Percentiles rank a stretch among this genome's conserved stretches.
Evolutionary conservation across 306 rosid genomes (phyloP).

Genomic region (Vicia villosa): DNA sequence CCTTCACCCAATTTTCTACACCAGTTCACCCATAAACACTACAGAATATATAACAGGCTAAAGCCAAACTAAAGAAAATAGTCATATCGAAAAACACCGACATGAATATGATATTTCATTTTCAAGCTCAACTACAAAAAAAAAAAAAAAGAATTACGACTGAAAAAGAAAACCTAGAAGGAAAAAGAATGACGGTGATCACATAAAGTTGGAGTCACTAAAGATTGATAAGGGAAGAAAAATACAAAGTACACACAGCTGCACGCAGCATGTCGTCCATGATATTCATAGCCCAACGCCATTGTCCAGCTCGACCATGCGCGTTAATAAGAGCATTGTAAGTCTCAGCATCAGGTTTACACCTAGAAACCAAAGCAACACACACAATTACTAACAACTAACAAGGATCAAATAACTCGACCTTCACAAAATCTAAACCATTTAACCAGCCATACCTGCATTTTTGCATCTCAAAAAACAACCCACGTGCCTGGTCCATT

Average conservation of each 20-base stretch:
- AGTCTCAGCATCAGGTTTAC: slow-evolving; percentile 94
- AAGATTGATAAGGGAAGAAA: slow-evolving; percentile 65
- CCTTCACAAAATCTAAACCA: slow-evolving; percentile 8
- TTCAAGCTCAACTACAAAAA: slow-evolving; percentile 24
- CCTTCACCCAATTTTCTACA: neutral
- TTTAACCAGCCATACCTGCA: slow-evolving; percentile 59
- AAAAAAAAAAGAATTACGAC: neutral
- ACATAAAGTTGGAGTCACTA: slow-evolving; percentile 55
- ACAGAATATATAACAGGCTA: slow-evolving; percentile 15
- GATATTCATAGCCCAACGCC: slow-evolving; percentile 98
- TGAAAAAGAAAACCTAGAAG: slow-evolving; percentile 34
- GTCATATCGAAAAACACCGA: neutral
- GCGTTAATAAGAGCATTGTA: slow-evolving; percentile 83
- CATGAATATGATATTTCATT: slow-evolving; percentile 6
- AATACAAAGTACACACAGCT: slow-evolving; percentile 90
- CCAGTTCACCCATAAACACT: neutral
- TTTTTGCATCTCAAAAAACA: slow-evolving; percentile 91
- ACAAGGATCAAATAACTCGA: slow-evolving; percentile 9
- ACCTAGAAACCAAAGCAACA: slow-evolving; percentile 52
- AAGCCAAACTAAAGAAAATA: slow-evolving; percentile 5
- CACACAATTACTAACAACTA: slow-evolving; percentile 1
- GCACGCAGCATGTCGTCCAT: slow-evolving; percentile 97
- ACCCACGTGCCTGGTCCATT: slow-evolving; percentile 90
- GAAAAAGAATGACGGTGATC: slow-evolving; percentile 44
- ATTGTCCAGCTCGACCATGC: slow-evolving; percentile 93